Conservation (phyloP, 164 flowering plant genomes). For the Dillenia turbinata region DNA sequence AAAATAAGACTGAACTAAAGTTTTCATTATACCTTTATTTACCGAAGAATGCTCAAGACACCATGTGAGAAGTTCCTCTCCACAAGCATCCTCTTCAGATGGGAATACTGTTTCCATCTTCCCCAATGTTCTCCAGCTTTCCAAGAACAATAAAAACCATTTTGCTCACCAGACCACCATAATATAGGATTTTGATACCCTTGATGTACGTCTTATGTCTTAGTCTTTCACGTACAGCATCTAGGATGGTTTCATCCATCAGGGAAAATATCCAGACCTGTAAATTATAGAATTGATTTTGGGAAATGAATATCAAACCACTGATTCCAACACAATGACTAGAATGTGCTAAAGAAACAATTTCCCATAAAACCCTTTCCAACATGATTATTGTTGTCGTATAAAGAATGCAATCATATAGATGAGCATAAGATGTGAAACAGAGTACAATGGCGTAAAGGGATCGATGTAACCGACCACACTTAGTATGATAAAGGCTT, state of each 20-base stretch:
- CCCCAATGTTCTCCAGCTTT: conserved; percentile 49
- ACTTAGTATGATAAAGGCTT: too few species aligned
- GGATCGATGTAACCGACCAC: too few species aligned
- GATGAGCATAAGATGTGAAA: too few species aligned
- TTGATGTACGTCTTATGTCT: conserved; percentile 59
- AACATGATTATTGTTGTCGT: background rate
- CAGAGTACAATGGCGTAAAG: too few species aligned
- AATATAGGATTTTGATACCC: conserved; percentile 51
- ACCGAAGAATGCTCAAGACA: conserved; percentile 64
- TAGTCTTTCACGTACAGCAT: conserved; percentile 69
- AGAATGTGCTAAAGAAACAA: background rate
- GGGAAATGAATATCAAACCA: background rate
- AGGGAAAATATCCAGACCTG: conserved; percentile 71
- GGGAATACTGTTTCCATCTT: conserved; percentile 28
- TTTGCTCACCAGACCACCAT: conserved; percentile 46
- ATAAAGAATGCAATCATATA: too few species aligned
- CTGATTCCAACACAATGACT: background rate
- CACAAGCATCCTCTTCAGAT: conserved; percentile 77
- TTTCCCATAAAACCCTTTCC: too few species aligned
- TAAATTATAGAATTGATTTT: conserved; percentile 1
- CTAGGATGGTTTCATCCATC: conserved; percentile 68
- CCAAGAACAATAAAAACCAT: conserved; percentile 77
- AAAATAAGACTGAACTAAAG: too few species aligned
- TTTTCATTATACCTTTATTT: conserved; percentile 42
- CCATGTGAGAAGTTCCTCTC: conserved; percentile 90